A percentile compares a stretch with the other conserved stretches of the same genome.
These are phyloP conservation scores for Firmiana major DNA, from an alignment of 345 rosid species.

Conservation along the genomic window DNA sequence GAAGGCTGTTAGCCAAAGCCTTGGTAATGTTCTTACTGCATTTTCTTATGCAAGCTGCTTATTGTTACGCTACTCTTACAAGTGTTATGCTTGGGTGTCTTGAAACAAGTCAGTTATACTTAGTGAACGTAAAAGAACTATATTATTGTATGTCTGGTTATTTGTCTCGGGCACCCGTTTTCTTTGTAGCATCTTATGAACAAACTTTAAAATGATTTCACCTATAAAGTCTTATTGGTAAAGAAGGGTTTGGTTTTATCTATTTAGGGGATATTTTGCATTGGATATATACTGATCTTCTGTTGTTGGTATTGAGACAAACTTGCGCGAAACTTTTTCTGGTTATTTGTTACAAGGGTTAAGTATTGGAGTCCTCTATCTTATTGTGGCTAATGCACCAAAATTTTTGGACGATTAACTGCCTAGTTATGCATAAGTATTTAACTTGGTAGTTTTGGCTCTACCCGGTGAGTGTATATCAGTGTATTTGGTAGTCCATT, in stretches of 20 bases:
- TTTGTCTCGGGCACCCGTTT: neutral
- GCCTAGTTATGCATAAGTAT: neutral
- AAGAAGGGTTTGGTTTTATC: neutral
- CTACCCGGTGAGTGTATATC: neutral
- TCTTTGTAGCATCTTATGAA: neutral
- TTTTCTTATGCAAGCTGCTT: neutral
- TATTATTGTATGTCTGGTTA: neutral
- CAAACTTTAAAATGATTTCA: neutral
- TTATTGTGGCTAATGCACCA: neutral
- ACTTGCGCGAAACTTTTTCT: neutral
- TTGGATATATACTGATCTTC: neutral
- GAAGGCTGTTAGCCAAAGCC: conserved; percentile 83
- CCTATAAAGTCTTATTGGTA: neutral
- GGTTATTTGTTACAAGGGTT: neutral
- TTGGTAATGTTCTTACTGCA: conserved; percentile 46
- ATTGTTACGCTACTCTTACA: conserved; percentile 2
- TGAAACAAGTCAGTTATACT: neutral
- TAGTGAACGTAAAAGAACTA: neutral
- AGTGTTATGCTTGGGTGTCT: neutral
- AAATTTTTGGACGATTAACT: neutral
- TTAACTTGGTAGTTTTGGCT: neutral
- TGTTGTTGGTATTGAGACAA: neutral
- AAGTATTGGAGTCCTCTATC: neutral
- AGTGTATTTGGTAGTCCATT: conserved; percentile 1
- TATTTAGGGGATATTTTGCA: neutral